A percentile compares a stretch with the other conserved stretches of the same genome.
Conservation (phyloP, 179 eudicot species). For the Patellifolia procumbens region DNA sequence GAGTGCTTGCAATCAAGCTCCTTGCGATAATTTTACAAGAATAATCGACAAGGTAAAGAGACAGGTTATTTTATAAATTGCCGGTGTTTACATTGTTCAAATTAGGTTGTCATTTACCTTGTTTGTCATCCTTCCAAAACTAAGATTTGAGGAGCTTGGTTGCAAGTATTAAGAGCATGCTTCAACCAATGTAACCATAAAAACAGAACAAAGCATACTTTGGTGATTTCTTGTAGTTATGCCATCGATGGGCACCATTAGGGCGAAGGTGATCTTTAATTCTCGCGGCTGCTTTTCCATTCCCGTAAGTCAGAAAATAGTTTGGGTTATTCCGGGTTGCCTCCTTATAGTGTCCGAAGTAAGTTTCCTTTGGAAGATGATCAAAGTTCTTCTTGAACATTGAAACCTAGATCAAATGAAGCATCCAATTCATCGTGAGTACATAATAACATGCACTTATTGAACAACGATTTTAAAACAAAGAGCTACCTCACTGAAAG, state of each 20-base stretch:
- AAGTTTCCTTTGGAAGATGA: constrained; percentile 69
- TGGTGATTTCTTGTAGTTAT: constrained; percentile 68
- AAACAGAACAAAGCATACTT: constrained; percentile 39
- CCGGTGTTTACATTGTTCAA: too few species aligned
- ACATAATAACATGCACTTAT: not conserved
- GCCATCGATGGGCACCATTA: constrained; percentile 97
- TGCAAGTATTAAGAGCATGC: not conserved
- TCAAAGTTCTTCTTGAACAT: constrained; percentile 86
- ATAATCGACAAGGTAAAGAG: too few species aligned
- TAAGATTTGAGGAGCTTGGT: too few species aligned
- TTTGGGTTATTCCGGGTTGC: constrained; percentile 82
- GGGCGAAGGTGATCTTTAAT: constrained; percentile 80
- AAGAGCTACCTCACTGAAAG: constrained; percentile 44
- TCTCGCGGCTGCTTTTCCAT: constrained; percentile 94
- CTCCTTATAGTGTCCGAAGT: constrained; percentile 67
- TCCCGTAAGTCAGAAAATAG: constrained; percentile 85
- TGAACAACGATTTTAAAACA: not conserved
- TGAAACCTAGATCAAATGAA: constrained; percentile 48
- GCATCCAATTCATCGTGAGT: not conserved
- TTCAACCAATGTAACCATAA: not conserved
- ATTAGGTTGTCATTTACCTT: too few species aligned
- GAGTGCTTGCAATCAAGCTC: too few species aligned
- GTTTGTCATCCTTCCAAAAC: too few species aligned
- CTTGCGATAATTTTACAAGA: too few species aligned
- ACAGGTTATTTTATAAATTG: too few species aligned